These are phyloP conservation scores for Kurtzmaniella quercitrusa DNA, from an alignment of 1,139 yeast genomes.

Conservation along the genomic window DNA sequence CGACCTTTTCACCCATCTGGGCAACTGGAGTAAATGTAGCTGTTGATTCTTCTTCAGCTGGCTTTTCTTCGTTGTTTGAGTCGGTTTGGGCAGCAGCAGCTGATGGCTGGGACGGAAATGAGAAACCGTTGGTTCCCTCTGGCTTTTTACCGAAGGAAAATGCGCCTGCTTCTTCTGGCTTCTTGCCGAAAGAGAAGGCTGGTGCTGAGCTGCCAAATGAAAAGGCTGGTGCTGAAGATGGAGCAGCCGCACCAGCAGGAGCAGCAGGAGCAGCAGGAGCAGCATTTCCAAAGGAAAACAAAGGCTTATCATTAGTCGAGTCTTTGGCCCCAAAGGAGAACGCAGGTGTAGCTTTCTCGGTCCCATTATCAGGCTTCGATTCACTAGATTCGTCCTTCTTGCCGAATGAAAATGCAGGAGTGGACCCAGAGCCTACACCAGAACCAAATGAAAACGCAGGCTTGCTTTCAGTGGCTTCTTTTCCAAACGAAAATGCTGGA, in stretches of 20 bases:
- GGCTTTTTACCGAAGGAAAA: constrained; percentile 23
- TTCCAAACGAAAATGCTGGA: constrained; percentile 2
- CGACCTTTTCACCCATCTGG: constrained; percentile 43
- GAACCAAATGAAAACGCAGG: constrained; percentile 17
- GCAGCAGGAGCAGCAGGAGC: constrained; percentile 22
- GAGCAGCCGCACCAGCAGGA: constrained; percentile 18
- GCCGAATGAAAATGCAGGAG: constrained; percentile 5
- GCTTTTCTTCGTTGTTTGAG: constrained; percentile 15
- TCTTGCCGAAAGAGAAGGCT: constrained; percentile 19
- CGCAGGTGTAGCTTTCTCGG: constrained; percentile 8
- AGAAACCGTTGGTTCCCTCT: constrained; percentile 11
- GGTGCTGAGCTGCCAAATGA: too few relatives aligned
- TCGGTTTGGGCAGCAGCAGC: constrained; percentile 6
- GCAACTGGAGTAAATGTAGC: constrained; percentile 49
- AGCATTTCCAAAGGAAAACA: background rate
- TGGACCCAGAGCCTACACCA: constrained; percentile 2
- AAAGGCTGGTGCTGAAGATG: constrained; percentile 9
- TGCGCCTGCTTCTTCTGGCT: constrained; percentile 12
- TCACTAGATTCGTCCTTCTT: background rate
- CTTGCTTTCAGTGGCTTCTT: constrained; percentile 6
- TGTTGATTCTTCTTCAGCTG: constrained; percentile 37
- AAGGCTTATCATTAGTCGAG: background rate
- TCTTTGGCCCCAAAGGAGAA: constrained; percentile 5
- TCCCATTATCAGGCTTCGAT: background rate
- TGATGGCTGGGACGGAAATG: background rate